phyloP scores from a whole-genome alignment of 73 alveolate species.

The Paraurostyla sp. region DNA sequence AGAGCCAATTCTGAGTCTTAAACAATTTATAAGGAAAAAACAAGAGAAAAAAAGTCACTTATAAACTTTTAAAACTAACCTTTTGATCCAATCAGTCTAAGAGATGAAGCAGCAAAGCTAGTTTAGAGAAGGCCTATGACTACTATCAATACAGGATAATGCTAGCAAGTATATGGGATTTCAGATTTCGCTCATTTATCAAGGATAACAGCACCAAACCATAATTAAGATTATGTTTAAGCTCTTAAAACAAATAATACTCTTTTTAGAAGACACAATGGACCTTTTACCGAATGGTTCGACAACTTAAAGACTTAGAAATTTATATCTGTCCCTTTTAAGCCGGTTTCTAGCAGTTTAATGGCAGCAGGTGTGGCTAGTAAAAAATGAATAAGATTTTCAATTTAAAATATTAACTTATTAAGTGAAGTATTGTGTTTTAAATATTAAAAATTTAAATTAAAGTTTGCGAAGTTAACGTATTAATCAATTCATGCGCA shows the following conservation, averaged over 20 bases:
- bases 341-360: background rate
- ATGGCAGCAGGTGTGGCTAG: slow-evolving; percentile 24
- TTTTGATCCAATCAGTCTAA: background rate
- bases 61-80: background rate
- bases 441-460: background rate
- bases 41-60: background rate
- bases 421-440: background rate
- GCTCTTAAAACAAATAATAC: background rate
- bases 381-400: background rate
- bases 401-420: background rate
- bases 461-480: background rate
- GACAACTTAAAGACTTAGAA: slow-evolving; percentile 17
- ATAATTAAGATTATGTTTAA: slow-evolving; percentile 10
- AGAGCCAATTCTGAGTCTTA: slow-evolving; percentile 31
- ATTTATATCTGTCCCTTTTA: slow-evolving; percentile 46
- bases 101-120: slow-evolving; percentile 12
- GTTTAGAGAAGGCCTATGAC: slow-evolving; percentile 5
- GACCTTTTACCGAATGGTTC: slow-evolving; percentile 58
- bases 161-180: slow-evolving; percentile 15
- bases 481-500: slow-evolving; percentile 13
- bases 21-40: background rate
- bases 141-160: background rate
- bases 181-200: slow-evolving; percentile 39
- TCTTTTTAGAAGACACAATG: slow-evolving; percentile 16
- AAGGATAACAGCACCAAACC: slow-evolving; percentile 56